Evolutionary conservation across 352 stramenopile genomes (phyloP).

Genomic region (Lagenidium giganteum): DNA sequence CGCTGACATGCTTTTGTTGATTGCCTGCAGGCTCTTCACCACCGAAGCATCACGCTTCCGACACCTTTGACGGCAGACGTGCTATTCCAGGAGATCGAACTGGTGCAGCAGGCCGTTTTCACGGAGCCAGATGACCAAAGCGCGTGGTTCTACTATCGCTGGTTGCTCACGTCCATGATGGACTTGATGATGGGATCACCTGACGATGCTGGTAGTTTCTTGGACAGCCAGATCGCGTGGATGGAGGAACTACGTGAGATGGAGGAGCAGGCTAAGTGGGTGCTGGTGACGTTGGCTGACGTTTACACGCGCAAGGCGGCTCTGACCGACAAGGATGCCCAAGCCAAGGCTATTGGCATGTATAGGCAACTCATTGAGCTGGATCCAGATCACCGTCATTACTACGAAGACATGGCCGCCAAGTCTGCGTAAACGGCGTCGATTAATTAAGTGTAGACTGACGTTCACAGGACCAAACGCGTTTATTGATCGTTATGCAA

Average conservation of each 20-base stretch:
- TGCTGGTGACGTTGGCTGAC: constrained; percentile 58
- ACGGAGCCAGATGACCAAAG: constrained; percentile 99
- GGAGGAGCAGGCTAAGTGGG: constrained; percentile 70
- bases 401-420: constrained; percentile 56
- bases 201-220: constrained; percentile 34
- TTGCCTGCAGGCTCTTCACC: constrained; percentile 41
- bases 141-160: constrained; percentile 98
- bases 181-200: constrained; percentile 38
- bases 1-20: not conserved
- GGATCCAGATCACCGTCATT: constrained; percentile 54
- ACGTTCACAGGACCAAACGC: too few species aligned
- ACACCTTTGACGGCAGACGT: constrained; percentile 42
- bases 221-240: constrained; percentile 72
- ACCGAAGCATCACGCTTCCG: constrained; percentile 50
- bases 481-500: too few species aligned
- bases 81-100: constrained; percentile 67
- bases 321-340: constrained; percentile 24
- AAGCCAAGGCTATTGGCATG: constrained; percentile 34
- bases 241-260: constrained; percentile 81
- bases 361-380: constrained; percentile 40
- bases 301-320: constrained; percentile 29
- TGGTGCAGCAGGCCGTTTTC: constrained; percentile 95
- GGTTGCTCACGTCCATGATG: constrained; percentile 85
- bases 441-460: too few species aligned
- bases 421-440: too few species aligned